Conservation (phyloP, 805 yeast genomes). For the Limtongozyma cylindracea region DNA sequence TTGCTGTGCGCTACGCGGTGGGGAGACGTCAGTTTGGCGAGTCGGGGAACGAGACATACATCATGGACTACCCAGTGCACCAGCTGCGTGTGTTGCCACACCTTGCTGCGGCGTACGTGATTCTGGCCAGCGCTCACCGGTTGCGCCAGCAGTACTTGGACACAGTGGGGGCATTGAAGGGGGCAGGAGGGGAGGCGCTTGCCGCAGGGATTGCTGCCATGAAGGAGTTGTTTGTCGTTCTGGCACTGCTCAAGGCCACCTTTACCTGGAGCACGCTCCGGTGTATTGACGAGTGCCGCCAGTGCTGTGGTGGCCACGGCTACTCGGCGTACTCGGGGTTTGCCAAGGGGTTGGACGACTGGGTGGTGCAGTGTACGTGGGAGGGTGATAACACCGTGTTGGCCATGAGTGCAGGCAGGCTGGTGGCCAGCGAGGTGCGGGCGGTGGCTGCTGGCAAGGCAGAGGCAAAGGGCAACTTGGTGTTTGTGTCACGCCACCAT, state of each 20-base stretch:
- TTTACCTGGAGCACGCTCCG: slow-evolving; percentile 17
- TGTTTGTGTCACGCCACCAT: slow-evolving; percentile 3
- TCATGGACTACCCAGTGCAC: slow-evolving; percentile 17
- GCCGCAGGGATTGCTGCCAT: slow-evolving; percentile 9
- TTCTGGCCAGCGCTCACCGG: slow-evolving; percentile 12
- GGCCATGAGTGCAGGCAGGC: slow-evolving; percentile 14
- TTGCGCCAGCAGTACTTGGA: slow-evolving; percentile 9
- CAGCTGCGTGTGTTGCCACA: slow-evolving; percentile 18
- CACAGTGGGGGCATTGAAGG: slow-evolving; percentile 10
- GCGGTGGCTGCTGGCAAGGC: slow-evolving; percentile 5
- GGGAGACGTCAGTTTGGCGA: slow-evolving; percentile 19
- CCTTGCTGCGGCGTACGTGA: slow-evolving; percentile 14
- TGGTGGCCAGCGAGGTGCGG: slow-evolving; percentile 9
- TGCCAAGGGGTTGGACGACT: slow-evolving; percentile 17
- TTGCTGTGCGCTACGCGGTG: slow-evolving; percentile 17
- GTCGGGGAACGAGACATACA: slow-evolving; percentile 10
- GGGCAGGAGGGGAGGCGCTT: slow-evolving; percentile 11
- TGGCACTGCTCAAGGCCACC: slow-evolving; percentile 17
- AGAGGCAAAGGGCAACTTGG: slow-evolving; percentile 2
- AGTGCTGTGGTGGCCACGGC: slow-evolving; percentile 22
- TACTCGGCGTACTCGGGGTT: slow-evolving; percentile 18
- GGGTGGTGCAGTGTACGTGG: slow-evolving; percentile 23
- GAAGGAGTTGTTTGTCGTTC: slow-evolving; percentile 16
- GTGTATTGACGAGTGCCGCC: slow-evolving; percentile 15
- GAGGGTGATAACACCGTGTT: slow-evolving; percentile 22